Evolutionary conservation across 805 yeast species (phyloP).

Genomic region (Teunomyces tritomae): DNA sequence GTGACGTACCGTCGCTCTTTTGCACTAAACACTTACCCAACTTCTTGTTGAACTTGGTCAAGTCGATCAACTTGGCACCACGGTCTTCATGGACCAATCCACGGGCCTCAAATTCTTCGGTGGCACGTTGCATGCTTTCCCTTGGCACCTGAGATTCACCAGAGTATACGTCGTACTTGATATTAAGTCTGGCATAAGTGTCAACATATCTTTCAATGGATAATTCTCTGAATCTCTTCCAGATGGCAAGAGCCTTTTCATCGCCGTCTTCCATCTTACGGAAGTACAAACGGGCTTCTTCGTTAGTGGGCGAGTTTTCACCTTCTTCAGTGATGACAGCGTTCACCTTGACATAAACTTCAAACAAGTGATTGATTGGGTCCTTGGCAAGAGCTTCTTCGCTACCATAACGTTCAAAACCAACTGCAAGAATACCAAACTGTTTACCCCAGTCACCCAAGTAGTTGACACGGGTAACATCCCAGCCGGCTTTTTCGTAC

Average conservation of each 20-base stretch:
- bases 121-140: slow-evolving; percentile 65
- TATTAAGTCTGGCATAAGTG: slow-evolving; percentile 91
- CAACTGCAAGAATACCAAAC: slow-evolving; percentile 93
- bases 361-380: slow-evolving; percentile 93
- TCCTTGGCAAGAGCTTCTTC: slow-evolving; percentile 68
- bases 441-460: slow-evolving; percentile 99
- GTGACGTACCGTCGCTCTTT: slow-evolving; percentile 92
- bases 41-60: slow-evolving; percentile 82
- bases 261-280: slow-evolving; percentile 93
- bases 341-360: slow-evolving; percentile 87
- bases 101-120: slow-evolving; percentile 59
- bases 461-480: slow-evolving; percentile 89
- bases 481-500: slow-evolving; percentile 88
- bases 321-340: slow-evolving; percentile 67
- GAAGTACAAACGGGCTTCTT: slow-evolving; percentile 84
- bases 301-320: slow-evolving; percentile 61
- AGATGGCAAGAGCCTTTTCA: slow-evolving; percentile 66
- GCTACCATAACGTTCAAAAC: slow-evolving; percentile 80
- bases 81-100: slow-evolving; percentile 78
- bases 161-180: slow-evolving; percentile 81
- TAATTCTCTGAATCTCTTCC: slow-evolving; percentile 88
- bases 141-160: slow-evolving; percentile 94
- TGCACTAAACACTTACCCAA: slow-evolving; percentile 90
- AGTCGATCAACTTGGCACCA: slow-evolving; percentile 88
- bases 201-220: slow-evolving; percentile 82